Evolutionary conservation across 768 basidiomycete species (phyloP).

Genomic region (Phanerodontia chrysosporium): DNA sequence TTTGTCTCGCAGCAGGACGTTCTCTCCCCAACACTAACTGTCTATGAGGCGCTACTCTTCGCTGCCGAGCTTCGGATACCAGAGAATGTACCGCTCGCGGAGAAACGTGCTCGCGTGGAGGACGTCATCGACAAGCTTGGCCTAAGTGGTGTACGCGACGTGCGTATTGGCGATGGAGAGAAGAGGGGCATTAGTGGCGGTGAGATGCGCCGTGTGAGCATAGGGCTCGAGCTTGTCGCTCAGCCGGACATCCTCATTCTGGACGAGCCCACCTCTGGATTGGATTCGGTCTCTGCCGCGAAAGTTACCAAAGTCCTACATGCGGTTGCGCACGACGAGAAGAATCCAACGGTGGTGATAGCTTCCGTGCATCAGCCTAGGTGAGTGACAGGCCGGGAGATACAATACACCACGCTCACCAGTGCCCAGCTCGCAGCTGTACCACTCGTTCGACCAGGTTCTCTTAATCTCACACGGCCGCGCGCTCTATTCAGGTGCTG

Average conservation of each 20-base stretch:
- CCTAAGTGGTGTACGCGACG: constrained; percentile 61
- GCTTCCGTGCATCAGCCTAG: constrained; percentile 88
- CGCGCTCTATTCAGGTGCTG: constrained; percentile 75
- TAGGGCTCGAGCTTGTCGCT: constrained; percentile 85
- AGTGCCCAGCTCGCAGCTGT: constrained; percentile 63
- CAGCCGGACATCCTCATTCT: constrained; percentile 80
- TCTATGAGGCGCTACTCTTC: constrained; percentile 65
- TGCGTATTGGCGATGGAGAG: constrained; percentile 70
- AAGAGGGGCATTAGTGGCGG: constrained; percentile 86
- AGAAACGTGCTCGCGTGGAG: constrained; percentile 64
- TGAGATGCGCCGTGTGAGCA: constrained; percentile 86
- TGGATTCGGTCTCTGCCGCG: constrained; percentile 86
- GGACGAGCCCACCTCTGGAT: constrained; percentile 80
- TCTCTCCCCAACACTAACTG: constrained; percentile 61
- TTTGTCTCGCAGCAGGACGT: constrained; percentile 89
- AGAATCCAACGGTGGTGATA: constrained; percentile 74
- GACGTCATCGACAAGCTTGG: constrained; percentile 76
- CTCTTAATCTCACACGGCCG: constrained; percentile 75
- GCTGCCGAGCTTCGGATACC: constrained; percentile 84
- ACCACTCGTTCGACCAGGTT: constrained; percentile 81
- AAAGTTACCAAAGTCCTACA: constrained; percentile 76
- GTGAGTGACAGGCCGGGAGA: constrained; percentile 28
- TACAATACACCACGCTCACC: background rate
- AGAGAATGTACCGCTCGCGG: constrained; percentile 56
- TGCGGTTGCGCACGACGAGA: constrained; percentile 65